Evolutionary conservation across 768 basidiomycete genomes (phyloP), one percentile per base, ranked within the genome.

Genomic region (Russula foetens): DNA sequence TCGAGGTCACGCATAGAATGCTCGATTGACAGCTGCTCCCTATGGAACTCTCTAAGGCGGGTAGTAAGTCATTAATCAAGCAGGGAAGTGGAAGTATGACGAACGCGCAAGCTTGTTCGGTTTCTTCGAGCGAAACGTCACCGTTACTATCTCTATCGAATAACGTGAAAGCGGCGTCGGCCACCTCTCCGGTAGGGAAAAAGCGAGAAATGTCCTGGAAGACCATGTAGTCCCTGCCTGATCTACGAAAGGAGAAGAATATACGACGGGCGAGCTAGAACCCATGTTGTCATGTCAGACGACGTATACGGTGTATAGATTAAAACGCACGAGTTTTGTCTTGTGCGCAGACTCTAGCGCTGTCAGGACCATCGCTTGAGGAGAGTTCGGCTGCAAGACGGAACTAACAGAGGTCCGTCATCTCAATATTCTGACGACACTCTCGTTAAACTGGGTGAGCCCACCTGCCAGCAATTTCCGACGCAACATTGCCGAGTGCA

Each of bases 1-100:
- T 95, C 93, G 51, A 95, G 75, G 72, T 95, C 91, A 46, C 84
- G 79, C 92, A 97, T 91, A 6, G 86, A 88, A 69, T 87, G 85
- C 62, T 90, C 86, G 46, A 97, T 82, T 21, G 87, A 86, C 41
- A 92, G 73, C 60, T 92, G 84, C 69, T 97, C 93, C 31, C 91
- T 81, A 69, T 95, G 92, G 59, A 91, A 80, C 43, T 90, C 86
- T 71, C 89, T 86, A 33, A 35, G 24, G 33, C 15, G 23, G 29
- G 23, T 23, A 17, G 54, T 45, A 26, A 53, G 58, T 43, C 56
- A 49, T 39, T 26, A 29, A 26, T 23, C 56, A 58, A 48, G 51
- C 24, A 47, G 12, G 33, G 9, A 53, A 23, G 28, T 33, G 1
- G 43, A 23, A 28, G 53, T 15, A n/a, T 8, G 21, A 43, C 60